phyloP scores from a whole-genome alignment of 768 basidiomycete genomes.

The Dendrothele bispora region DNA sequence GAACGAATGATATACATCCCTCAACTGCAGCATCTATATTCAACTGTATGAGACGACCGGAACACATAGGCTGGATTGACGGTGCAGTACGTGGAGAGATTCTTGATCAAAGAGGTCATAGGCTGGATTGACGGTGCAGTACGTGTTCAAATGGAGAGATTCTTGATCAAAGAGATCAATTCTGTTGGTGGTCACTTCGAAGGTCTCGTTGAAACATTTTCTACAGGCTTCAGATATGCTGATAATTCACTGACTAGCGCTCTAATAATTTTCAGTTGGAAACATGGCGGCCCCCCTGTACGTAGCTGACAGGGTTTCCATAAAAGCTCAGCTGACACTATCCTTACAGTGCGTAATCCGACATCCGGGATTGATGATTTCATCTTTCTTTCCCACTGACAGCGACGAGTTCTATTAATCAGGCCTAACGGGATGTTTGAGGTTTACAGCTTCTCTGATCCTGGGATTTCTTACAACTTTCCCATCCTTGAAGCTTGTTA shows the following conservation, averaged over 20 bases:
- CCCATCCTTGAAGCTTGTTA: slow-evolving; percentile 39
- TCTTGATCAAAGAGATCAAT: slow-evolving; percentile 44
- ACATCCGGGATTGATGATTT: slow-evolving; percentile 55
- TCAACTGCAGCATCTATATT: slow-evolving; percentile 38
- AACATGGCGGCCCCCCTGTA: too few species aligned
- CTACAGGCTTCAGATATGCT: too few species aligned
- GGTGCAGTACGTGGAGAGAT: slow-evolving; percentile 40
- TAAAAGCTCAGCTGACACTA: too few species aligned
- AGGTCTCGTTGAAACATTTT: too few species aligned
- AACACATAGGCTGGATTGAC: slow-evolving; percentile 29
- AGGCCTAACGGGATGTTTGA: slow-evolving; percentile 47
- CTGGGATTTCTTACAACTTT: slow-evolving; percentile 22
- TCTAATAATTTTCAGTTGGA: too few species aligned
- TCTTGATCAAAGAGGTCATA: slow-evolving; percentile 45
- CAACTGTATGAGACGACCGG: slow-evolving; percentile 35
- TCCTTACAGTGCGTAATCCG: slow-evolving; percentile 41
- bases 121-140: slow-evolving; percentile 43
- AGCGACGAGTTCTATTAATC: slow-evolving; percentile 46
- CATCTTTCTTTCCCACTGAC: slow-evolving; percentile 47
- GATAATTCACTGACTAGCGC: too few species aligned
- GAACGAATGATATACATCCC: slow-evolving; percentile 51
- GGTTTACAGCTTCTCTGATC: slow-evolving; percentile 46
- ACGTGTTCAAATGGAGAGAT: slow-evolving; percentile 45
- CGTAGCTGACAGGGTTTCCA: too few species aligned
- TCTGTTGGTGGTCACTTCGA: slow-evolving; percentile 43